These are phyloP conservation scores for Spathaspora boniae DNA, from an alignment of 805 yeast genomes.

Conservation along the genomic window DNA sequence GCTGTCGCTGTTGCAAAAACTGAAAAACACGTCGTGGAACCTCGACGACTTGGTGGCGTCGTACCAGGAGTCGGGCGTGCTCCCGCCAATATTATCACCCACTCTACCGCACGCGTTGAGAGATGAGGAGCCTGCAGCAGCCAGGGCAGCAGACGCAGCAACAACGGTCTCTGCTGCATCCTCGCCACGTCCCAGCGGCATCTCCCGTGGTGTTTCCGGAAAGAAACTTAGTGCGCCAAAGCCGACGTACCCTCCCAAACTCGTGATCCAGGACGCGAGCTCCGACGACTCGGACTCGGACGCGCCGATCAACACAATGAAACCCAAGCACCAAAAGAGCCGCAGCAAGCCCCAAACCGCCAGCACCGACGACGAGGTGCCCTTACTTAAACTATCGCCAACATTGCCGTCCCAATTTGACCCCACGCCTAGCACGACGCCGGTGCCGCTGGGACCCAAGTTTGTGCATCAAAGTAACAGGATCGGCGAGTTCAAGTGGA, in stretches of 20 bases:
- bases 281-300: slow-evolving; percentile 9
- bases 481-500: slow-evolving; percentile 19
- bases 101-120: slow-evolving; percentile 24
- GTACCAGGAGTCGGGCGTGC: slow-evolving; percentile 28
- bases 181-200: no score
- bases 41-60: slow-evolving; percentile 35
- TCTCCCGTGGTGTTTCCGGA: no score
- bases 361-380: slow-evolving; percentile 26
- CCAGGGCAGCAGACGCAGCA: slow-evolving; percentile 1
- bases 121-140: not conserved
- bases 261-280: not conserved
- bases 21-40: slow-evolving; percentile 33
- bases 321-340: not conserved
- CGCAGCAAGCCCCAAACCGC: slow-evolving; percentile 11
- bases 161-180: not conserved
- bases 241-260: slow-evolving; percentile 8
- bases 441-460: slow-evolving; percentile 2
- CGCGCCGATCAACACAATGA: slow-evolving; percentile 1
- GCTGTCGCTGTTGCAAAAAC: no score
- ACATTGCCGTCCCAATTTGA: slow-evolving; percentile 29
- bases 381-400: slow-evolving; percentile 30
- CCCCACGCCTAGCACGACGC: not conserved
- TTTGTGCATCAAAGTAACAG: slow-evolving; percentile 8
- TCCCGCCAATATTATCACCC: slow-evolving; percentile 40
- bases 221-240: slow-evolving; percentile 1